Conservation (phyloP, 2,329 filamentous ascomycete genomes). For the Diaporthe citrichinensis region DNA sequence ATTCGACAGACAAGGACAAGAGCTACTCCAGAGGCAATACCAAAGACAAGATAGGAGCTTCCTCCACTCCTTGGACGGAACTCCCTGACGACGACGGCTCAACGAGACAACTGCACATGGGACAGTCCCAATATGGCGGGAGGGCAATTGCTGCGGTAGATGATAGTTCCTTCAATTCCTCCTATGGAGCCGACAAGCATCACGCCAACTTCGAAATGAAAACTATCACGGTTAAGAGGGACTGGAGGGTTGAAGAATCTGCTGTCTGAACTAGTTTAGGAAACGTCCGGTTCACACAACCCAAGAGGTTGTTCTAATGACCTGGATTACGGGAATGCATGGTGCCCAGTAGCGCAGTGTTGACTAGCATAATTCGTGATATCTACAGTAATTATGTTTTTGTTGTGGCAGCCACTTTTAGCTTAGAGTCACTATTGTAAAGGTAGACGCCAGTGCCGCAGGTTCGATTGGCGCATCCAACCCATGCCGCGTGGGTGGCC, state of each 20-base stretch:
- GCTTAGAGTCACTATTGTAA: neutral
- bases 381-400: neutral
- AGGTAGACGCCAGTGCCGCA: neutral
- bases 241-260: slow-evolving; percentile 22
- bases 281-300: neutral
- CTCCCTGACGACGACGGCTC: slow-evolving; percentile 11
- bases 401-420: neutral
- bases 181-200: neutral
- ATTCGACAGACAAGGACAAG: neutral
- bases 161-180: neutral
- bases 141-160: neutral
- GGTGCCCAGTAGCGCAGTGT: neutral
- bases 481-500: neutral
- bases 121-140: neutral
- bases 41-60: neutral
- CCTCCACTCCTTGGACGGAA: neutral
- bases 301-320: neutral
- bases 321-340: neutral
- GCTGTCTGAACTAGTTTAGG: slow-evolving; percentile 11
- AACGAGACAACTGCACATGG: slow-evolving; percentile 1
- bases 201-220: neutral
- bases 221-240: slow-evolving; percentile 14
- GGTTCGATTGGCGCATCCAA: slow-evolving; percentile 1
- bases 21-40: neutral
- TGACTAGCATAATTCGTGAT: neutral